Percentiles rank a stretch among this genome's conserved stretches.
Conservation (phyloP, 1,284 basidiomycete species). For the Austroboletus niveus region DNA sequence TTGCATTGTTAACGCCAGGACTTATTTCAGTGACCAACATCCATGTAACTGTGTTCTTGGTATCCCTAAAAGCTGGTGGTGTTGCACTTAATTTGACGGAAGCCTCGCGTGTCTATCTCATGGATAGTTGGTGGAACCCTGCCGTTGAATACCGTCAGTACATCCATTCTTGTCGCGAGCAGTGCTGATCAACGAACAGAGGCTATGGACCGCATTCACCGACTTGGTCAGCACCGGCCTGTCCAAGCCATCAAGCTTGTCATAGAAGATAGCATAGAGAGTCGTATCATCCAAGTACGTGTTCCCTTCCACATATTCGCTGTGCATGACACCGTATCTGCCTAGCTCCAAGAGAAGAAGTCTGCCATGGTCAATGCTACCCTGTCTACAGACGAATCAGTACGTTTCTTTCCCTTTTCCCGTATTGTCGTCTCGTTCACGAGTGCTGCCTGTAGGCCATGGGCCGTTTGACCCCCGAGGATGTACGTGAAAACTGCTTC, state of each 20-base stretch:
- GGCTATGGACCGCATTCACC: slow-evolving; percentile 96
- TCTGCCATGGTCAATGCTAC: slow-evolving; percentile 83
- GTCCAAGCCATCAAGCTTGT: slow-evolving; percentile 93
- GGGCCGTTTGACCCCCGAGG: slow-evolving; percentile 86
- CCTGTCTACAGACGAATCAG: slow-evolving; percentile 72
- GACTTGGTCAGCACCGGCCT: slow-evolving; percentile 88
- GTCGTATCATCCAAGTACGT: slow-evolving; percentile 78
- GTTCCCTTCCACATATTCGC: neutral
- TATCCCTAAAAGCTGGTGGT: slow-evolving; percentile 94
- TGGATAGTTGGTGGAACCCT: slow-evolving; percentile 94
- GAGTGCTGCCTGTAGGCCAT: slow-evolving; percentile 60
- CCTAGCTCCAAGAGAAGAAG: slow-evolving; percentile 91
- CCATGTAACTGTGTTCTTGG: slow-evolving; percentile 94
- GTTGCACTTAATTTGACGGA: slow-evolving; percentile 93
- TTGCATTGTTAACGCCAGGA: slow-evolving; percentile 3
- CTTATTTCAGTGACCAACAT: slow-evolving; percentile 79
- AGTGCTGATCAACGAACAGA: slow-evolving; percentile 48
- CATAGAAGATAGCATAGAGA: slow-evolving; percentile 95
- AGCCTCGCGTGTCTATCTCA: slow-evolving; percentile 89
- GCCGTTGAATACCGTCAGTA: slow-evolving; percentile 75
- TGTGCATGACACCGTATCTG: neutral
- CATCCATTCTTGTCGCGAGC: neutral
- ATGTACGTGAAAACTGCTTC: slow-evolving; percentile 55
- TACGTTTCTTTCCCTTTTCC: slow-evolving; percentile 30
- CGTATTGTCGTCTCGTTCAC: slow-evolving; percentile 18